Evolutionary conservation across 129 eudicot genomes (phyloP).

Genomic region (Deinandra increscens): DNA sequence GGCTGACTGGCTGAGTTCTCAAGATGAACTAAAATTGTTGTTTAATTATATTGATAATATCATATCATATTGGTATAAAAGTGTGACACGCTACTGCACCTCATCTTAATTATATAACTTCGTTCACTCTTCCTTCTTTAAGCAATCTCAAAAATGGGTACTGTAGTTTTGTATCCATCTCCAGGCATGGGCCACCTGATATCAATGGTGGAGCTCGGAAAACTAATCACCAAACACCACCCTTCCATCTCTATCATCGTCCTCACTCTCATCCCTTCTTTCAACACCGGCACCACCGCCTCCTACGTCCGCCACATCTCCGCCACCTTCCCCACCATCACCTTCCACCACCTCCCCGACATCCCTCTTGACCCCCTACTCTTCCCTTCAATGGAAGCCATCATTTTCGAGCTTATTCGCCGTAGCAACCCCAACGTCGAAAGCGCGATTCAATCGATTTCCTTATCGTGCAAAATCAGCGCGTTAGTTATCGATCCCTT

Average conservation of each 20-base stretch:
- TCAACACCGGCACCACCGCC: conserved; percentile 12
- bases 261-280: conserved; percentile 2
- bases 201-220: conserved; percentile 50
- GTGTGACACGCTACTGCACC: no score
- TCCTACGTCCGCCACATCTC: conserved; percentile 12
- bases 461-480: conserved; percentile 21
- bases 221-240: conserved; percentile 19
- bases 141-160: conserved; percentile 7
- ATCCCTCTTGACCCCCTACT: conserved; percentile 27
- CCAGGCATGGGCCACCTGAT: conserved; percentile 44
- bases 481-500: conserved; percentile 26
- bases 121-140: background rate
- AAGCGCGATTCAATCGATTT: conserved; percentile 35
- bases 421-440: conserved; percentile 37
- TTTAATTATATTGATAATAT: no score
- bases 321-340: conserved; percentile 46
- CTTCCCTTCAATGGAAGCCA: conserved; percentile 29
- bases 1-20: no score
- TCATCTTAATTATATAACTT: background rate
- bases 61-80: no score
- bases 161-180: conserved; percentile 38
- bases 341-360: conserved; percentile 46
- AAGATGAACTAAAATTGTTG: no score
- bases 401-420: conserved; percentile 37
- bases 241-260: background rate